Base-by-base conservation (phyloP, 352 stramenopile species). In the Thraustochytrium sp. region DNA sequence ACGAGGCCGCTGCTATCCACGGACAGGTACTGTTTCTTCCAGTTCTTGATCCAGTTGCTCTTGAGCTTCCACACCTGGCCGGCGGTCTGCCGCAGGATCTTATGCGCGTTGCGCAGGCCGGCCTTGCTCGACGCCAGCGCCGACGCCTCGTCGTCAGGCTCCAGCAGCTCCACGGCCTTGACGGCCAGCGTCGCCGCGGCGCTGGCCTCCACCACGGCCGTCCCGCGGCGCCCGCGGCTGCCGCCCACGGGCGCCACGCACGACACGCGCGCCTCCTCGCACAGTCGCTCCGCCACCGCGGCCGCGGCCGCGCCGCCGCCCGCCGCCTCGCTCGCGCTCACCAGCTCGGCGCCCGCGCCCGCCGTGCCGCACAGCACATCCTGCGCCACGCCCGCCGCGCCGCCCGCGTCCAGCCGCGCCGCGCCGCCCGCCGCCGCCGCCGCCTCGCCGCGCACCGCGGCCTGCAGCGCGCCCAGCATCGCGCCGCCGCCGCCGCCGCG, bases 31-130 rank as follows among this genome's bases (percentile, higher is more conserved):
- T 80, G 68, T 34, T 80, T 80, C 53, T 80, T 80, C 68, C 68
- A 80, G 31, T 72, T 80, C 51, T 80, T 80, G 68, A 80, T 80
- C 68, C 68, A 80, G 51, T 80, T 80, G n/a, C 48, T 80, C 44
- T 63, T 68, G 44, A 80, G 68, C 68, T 80, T 80, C 68, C 68
- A 80, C 31, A 80, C 68, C 49, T 80, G 68, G 9, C 13, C 68
- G 21, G 42, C 3, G 21, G 31, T 55, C 68, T 5, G 4, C n/a
- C 68, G 48, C 42, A 80, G 34, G 48, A 80, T 46, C 65, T 62
- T 55, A 26, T 72, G 59, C 36, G 26, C 11, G 9, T 72, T 72
- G 5, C 68, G 42, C 16, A 55, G 18, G 23, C 46, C 49, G 18
- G 48, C 31, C 42, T 64, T 64, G 31, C 48, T 51, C 23, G 44